These are phyloP conservation scores for Suhomyces taliae DNA, from an alignment of 1,139 yeast genomes.

Conservation along the genomic window DNA sequence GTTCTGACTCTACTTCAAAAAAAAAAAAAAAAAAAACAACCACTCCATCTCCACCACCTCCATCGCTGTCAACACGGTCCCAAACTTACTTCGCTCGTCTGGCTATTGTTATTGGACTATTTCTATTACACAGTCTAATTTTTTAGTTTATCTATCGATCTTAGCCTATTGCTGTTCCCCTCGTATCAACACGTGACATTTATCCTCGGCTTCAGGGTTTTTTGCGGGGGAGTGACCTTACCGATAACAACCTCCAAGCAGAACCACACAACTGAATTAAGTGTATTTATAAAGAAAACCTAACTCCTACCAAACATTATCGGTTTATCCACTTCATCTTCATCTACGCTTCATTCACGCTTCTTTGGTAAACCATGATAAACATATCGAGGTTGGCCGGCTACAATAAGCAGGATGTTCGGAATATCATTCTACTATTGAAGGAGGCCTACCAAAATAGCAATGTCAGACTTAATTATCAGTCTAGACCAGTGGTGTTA, in stretches of 20 bases:
- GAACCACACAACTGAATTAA: background rate
- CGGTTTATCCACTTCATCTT: background rate
- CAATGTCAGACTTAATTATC: conserved; percentile 43
- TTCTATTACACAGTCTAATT: too few species aligned
- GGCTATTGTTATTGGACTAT: too few species aligned
- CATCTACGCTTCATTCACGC: background rate
- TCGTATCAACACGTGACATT: background rate
- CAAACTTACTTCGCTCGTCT: too few species aligned
- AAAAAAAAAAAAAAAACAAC: too few species aligned
- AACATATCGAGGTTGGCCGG: conserved; percentile 37
- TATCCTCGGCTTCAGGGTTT: conserved; percentile 1
- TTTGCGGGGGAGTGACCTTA: conserved; percentile 1
- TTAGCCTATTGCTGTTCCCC: too few species aligned
- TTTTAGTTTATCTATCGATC: too few species aligned
- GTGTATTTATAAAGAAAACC: background rate
- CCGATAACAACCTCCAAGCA: background rate
- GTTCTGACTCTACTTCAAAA: too few species aligned
- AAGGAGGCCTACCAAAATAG: conserved; percentile 43
- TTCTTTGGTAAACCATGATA: conserved; percentile 26
- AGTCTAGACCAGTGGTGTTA: conserved; percentile 45
- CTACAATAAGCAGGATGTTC: conserved; percentile 35
- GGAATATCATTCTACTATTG: conserved; percentile 34
- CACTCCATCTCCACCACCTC: too few species aligned
- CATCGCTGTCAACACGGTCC: too few species aligned
- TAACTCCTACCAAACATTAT: too few species aligned